phyloP scores from a whole-genome alignment of 1,284 basidiomycete genomes.

The Ustilago bromivora region DNA sequence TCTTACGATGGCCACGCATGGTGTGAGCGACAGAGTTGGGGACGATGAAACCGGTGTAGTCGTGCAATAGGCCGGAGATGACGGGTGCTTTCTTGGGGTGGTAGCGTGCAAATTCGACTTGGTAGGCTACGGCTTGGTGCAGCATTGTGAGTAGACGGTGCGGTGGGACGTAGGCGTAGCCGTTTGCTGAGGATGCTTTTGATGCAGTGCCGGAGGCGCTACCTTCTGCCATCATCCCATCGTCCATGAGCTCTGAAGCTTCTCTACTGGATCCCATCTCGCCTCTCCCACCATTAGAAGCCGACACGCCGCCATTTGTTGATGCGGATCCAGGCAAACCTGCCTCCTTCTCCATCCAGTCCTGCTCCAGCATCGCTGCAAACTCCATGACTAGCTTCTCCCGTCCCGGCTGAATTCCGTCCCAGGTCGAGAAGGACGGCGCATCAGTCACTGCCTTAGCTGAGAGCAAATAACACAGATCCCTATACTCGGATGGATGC shows the following conservation, averaged over 20 bases:
- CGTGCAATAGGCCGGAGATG: conserved; percentile 63
- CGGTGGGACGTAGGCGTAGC: conserved; percentile 69
- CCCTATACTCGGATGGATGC: conserved; percentile 72
- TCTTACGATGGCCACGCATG: conserved; percentile 70
- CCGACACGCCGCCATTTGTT: neutral
- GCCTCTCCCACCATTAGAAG: conserved; percentile 5
- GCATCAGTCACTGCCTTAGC: conserved; percentile 72
- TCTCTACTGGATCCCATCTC: conserved; percentile 14
- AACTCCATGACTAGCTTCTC: conserved; percentile 70
- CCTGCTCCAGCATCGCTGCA: conserved; percentile 62
- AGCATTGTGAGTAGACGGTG: conserved; percentile 71
- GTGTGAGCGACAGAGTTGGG: conserved; percentile 56
- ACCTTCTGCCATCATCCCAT: conserved; percentile 31
- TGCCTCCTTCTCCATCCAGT: conserved; percentile 56
- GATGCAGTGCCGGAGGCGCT: conserved; percentile 9
- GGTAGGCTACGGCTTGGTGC: conserved; percentile 72
- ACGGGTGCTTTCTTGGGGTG: conserved; percentile 67
- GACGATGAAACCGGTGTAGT: conserved; percentile 61
- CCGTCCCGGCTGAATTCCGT: conserved; percentile 70
- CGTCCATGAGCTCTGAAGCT: conserved; percentile 33
- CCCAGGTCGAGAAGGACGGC: conserved; percentile 72
- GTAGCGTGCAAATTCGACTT: conserved; percentile 70
- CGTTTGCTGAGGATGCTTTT: conserved; percentile 16
- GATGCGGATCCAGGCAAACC: conserved; percentile 37
- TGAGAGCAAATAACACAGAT: conserved; percentile 72